Evolutionary conservation across 108 stramenopile genomes (phyloP), one percentile per base, ranked within the genome.

Genomic region (Cyclostephanos tholiformis): DNA sequence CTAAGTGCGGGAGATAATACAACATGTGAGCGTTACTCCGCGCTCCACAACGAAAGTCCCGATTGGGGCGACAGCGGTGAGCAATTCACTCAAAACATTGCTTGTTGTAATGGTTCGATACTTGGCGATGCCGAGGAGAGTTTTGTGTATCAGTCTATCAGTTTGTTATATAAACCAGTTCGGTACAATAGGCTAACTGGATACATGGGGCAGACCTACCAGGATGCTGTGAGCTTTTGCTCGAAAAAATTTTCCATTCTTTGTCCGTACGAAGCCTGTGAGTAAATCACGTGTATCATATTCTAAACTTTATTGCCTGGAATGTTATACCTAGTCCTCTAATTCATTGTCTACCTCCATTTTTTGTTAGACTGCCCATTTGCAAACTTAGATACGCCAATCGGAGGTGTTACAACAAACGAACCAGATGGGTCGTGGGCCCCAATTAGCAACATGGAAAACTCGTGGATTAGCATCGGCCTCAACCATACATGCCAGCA

Each of bases 181-280:
- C 20, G 50, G 50, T 51, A 20, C 50, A 20, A 9, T 17, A 51
- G 50, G 50, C 17, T 20, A 4, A 20, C 17, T 51, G 50, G 50
- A 51, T 51, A 20, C 4, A 51, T 51, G 50, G 50, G 50, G 20
- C 20, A 17, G 50, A 51, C 50, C 4, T 51, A 51, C 20, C 19
- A 51, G 20, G 50, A 51, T 4, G 50, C 50, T 20, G 19, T 17
- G 9, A 20, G 19, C 19, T 51, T 51, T 51, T 51, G 50, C 9
- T 20, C 50, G 4, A 10, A 4, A 10, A 17, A 51, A 10, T 17
- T 4, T 20, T 17, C 17, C 19, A 7, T 20, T 17, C 50, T 51
- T 51, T 51, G 50, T 51, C 50, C 50, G 50, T 51, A 20, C 50
- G 50, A 51, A 51, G 50, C 50, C 19, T 36, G 36, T 36, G 36